Conservation (phyloP, 2,329 filamentous ascomycete genomes). For the Berkeleyomyces rouxiae region DNA sequence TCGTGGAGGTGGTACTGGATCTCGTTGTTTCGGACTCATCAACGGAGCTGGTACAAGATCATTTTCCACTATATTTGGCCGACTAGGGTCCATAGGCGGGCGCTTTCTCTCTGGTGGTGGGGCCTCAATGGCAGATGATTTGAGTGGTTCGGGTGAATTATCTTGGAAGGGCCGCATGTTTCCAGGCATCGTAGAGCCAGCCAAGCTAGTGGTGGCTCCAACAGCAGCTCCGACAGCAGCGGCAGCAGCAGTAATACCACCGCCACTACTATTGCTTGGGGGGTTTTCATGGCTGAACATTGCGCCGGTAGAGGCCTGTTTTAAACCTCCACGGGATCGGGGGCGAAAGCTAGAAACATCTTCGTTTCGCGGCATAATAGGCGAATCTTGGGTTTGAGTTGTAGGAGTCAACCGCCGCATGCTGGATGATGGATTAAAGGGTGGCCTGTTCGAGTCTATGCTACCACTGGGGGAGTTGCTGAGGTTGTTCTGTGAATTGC, state of each 20-base stretch:
- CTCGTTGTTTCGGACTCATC: slow-evolving; percentile 34
- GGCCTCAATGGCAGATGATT: slow-evolving; percentile 22
- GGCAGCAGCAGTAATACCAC: background rate
- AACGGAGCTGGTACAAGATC: slow-evolving; percentile 42
- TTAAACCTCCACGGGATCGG: slow-evolving; percentile 33
- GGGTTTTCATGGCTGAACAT: background rate
- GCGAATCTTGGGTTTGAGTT: slow-evolving; percentile 42
- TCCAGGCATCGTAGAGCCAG: background rate
- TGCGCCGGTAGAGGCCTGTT: slow-evolving; percentile 23
- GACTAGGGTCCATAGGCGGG: slow-evolving; percentile 47
- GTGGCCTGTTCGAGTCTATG: slow-evolving; percentile 30
- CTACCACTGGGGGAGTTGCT: slow-evolving; percentile 34
- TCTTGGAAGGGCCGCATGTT: slow-evolving; percentile 8
- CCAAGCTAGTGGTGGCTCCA: background rate
- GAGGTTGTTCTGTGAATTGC: slow-evolving; percentile 10
- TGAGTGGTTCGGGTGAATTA: slow-evolving; percentile 14
- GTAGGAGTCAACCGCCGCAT: slow-evolving; percentile 31
- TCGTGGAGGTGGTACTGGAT: slow-evolving; percentile 31
- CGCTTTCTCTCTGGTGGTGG: slow-evolving; percentile 46
- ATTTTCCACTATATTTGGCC: slow-evolving; percentile 33
- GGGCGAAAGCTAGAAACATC: slow-evolving; percentile 34
- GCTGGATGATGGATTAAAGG: slow-evolving; percentile 24
- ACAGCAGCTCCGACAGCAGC: background rate
- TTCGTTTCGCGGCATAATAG: slow-evolving; percentile 30
- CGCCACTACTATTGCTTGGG: slow-evolving; percentile 17